Conservation (phyloP, 2,329 filamentous ascomycete species). For the Chrysoporthe cubensis region DNA sequence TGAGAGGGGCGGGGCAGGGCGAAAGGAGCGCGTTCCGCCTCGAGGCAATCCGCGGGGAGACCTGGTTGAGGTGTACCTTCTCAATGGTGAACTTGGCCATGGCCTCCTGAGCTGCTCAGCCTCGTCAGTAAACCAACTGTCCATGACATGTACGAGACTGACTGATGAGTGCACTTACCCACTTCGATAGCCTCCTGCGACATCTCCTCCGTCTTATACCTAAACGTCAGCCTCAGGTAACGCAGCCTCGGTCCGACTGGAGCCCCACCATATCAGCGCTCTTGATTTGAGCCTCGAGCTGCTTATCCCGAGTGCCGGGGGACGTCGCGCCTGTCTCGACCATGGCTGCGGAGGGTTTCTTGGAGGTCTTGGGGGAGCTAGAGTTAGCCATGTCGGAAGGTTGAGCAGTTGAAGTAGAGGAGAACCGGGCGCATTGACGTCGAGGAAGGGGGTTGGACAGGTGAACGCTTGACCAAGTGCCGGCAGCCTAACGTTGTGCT, state of each 20-base stretch:
- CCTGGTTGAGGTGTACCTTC: constrained; percentile 49
- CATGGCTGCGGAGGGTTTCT: constrained; percentile 17
- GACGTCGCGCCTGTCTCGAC: constrained; percentile 37
- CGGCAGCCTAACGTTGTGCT: neutral
- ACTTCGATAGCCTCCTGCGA: constrained; percentile 94
- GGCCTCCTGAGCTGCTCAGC: constrained; percentile 59
- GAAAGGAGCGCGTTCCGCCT: neutral
- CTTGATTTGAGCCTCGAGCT: constrained; percentile 90
- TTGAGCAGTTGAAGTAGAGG: neutral
- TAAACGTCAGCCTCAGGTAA: constrained; percentile 17
- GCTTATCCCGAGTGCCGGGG: constrained; percentile 66
- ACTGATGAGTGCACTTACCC: constrained; percentile 63
- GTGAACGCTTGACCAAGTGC: neutral
- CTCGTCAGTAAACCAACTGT: constrained; percentile 6
- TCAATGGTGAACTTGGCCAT: constrained; percentile 67
- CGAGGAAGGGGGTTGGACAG: neutral
- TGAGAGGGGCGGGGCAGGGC: neutral
- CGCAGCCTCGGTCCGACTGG: neutral
- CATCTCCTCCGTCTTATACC: constrained; percentile 87
- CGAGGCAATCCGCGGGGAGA: neutral
- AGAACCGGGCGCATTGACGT: neutral
- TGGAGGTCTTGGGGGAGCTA: neutral
- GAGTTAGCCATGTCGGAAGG: constrained; percentile 12
- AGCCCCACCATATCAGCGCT: constrained; percentile 91
- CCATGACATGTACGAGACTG: constrained; percentile 2